phyloP scores from a whole-genome alignment of 768 basidiomycete species.

The Gautieria morchelliformis region DNA sequence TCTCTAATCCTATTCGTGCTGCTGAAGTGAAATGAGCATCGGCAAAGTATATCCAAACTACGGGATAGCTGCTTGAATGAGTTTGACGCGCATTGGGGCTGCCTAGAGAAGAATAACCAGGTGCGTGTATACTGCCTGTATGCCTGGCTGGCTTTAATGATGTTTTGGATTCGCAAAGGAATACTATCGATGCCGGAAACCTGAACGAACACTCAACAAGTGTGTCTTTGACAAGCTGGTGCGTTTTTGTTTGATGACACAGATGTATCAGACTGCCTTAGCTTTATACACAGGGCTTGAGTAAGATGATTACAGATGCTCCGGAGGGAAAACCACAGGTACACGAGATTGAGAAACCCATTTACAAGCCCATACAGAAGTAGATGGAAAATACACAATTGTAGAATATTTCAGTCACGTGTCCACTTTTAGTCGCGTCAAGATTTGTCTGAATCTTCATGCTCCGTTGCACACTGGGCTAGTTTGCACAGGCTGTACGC shows the following conservation, averaged over 20 bases:
- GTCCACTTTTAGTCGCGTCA: not conserved
- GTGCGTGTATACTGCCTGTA: conserved; percentile 33
- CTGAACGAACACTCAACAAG: conserved; percentile 78
- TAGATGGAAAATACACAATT: conserved; percentile 24
- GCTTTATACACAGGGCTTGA: conserved; percentile 54
- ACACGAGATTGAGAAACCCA: conserved; percentile 80
- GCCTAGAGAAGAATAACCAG: conserved; percentile 92
- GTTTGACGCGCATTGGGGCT: conserved; percentile 90
- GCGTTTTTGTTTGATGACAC: conserved; percentile 22
- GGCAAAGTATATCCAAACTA: conserved; percentile 78
- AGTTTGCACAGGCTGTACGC: too few relatives aligned
- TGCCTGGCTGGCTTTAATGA: not conserved
- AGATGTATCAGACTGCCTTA: not conserved
- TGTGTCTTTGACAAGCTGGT: conserved; percentile 98
- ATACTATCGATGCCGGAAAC: conserved; percentile 81
- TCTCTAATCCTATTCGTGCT: not conserved
- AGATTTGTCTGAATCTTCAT: not conserved
- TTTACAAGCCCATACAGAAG: conserved; percentile 81
- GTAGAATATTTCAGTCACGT: conserved; percentile 2
- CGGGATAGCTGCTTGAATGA: conserved; percentile 80
- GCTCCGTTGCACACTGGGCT: too few relatives aligned
- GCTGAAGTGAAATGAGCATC: not conserved
- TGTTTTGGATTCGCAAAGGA: conserved; percentile 41
- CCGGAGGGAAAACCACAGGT: conserved; percentile 74
- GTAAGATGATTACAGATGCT: conserved; percentile 84